Evolutionary conservation across 495 filamentous ascomycete genomes (phyloP).

Genomic region (Penicillium roqueforti): DNA sequence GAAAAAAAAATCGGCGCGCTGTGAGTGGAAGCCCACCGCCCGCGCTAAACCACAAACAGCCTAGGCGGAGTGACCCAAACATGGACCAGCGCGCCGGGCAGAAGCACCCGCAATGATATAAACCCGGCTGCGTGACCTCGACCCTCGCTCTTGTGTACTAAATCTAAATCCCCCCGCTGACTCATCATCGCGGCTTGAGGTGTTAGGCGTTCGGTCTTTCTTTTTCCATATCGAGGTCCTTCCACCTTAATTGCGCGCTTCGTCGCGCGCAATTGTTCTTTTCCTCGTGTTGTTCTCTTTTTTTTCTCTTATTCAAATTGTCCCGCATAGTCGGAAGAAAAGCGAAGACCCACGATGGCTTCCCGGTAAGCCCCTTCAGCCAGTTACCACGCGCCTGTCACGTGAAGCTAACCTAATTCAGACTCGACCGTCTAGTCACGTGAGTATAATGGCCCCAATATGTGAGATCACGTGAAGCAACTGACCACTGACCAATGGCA

Average conservation of each 20-base stretch:
- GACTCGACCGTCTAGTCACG: constrained; percentile 91
- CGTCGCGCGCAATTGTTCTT: constrained; percentile 13
- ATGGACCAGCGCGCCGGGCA: constrained; percentile 43
- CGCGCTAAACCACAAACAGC: constrained; percentile 20
- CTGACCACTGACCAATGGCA: constrained; percentile 27
- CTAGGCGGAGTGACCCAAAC: constrained; percentile 40
- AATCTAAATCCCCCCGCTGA: constrained; percentile 30
- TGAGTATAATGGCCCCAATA: constrained; percentile 48
- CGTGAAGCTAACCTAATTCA: constrained; percentile 42
- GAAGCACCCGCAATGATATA: constrained; percentile 49
- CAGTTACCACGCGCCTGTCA: constrained; percentile 31
- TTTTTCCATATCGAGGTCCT: constrained; percentile 9
- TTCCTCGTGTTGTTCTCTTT: constrained; percentile 11
- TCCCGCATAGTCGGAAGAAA: constrained; percentile 27
- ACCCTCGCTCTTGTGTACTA: constrained; percentile 30
- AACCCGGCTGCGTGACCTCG: constrained; percentile 50
- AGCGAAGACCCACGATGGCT: constrained; percentile 45
- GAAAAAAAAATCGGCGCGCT: constrained; percentile 26
- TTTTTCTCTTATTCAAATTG: constrained; percentile 16
- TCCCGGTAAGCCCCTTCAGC: constrained; percentile 45
- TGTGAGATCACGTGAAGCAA: not conserved
- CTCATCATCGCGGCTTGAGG: constrained; percentile 19
- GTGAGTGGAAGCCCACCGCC: constrained; percentile 30
- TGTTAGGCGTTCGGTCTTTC: constrained; percentile 22
- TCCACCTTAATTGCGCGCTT: constrained; percentile 9